Evolutionary conservation across 2,329 filamentous ascomycete species (phyloP), one percentile per base, ranked within the genome.

Genomic region (Escovopsis sp.): DNA sequence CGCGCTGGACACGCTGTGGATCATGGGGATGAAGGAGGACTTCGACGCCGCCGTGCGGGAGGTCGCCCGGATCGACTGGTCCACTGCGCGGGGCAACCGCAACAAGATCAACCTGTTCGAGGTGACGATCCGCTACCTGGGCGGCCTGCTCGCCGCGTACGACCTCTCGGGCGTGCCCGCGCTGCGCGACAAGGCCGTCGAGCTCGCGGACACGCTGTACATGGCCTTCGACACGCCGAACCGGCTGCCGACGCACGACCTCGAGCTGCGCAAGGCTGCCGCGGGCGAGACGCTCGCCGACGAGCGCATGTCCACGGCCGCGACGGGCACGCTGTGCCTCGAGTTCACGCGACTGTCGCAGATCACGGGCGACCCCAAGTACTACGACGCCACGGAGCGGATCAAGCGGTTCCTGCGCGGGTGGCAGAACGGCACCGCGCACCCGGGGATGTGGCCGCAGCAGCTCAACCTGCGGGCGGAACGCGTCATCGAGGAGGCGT

Each of bases 301-400:
- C 29, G 39, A 42, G 12, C 49, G 46, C 35, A 60, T 64, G 45
- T 55, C 60, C 3, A 54, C 56, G 7, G 65, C 65, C 19, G 62
- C 60, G n/a, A 56, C 58, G 13, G 80, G 79, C 23, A 80, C 78
- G 9, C 62, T 87, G 37, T 74, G 72, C 8, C 54, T 88, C 39
- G 81, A 87, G 49, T 84, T 87, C 49, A 84, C 78, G 3, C 65
- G 81, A 5, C 62, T 88, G 31, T 74, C 76, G 15, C 81, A 87
- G 55, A 60, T 87, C 39, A 84, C 81, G 0, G 72, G 72, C 34
- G 65, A 85, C 40, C 57, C 70, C 36, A 84, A 79, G 51, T 87
- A 81, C 56, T 86, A 79, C 53, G 79, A 84, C 54, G 79, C 78
- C 5, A 70, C 83, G 35, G 76, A 79, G 41, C 68, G 77, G n/a